Base-by-base conservation (phyloP, 1,284 basidiomycete species). In the Trichosporon faecale region DNA sequence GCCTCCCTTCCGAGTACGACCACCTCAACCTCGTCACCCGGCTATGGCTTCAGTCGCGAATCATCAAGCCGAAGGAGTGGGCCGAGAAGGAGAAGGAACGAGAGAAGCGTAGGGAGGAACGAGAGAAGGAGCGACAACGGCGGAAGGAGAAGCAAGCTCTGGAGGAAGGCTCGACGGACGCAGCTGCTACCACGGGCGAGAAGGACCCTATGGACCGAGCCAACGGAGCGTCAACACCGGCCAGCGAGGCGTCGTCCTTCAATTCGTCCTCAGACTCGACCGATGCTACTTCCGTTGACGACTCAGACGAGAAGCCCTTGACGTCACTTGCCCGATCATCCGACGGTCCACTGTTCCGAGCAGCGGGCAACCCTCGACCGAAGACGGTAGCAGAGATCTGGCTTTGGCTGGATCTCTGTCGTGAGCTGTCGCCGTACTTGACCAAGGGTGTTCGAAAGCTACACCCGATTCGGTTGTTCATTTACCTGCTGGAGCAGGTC, bases 11-110 rank as follows among this genome's bases (percentile, higher is more conserved):
- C 16, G 21, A 64, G 23, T 69, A 66, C 27, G 65, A 69, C 25
- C 16, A 64, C 44, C 21, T 63, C 7, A 44, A 66, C 21, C 65
- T 69, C 46, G 35, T 64, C 14, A 64, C 68, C 5, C 65, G 68
- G 2, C 46, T 69, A 3, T 69, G 68, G 68, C 68, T 69, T 12
- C 68, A 69, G 49, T 69, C 68, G 31, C 68, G 68, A 3, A 9
- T 69, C 4, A 37, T 37, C 49, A 25, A 29, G 31, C 61, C 29
- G 5, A 33, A 55, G 23, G 21, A 57, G 14, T 21, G 16, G 40
- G n/a, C 35, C 21, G 60, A 63, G 60, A 46, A 33, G 44, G 21
- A 64, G 44, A 25, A 68, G 18, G 61, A 44, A 40, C 8, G 23
- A 16, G 60, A 64, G 52, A 40, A 18, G 66, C 37, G 35, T 11